Evolutionary conservation across 2,329 filamentous ascomycete species (phyloP), one percentile per base, ranked within the genome.

Genomic region (Monilinia polystroma): DNA sequence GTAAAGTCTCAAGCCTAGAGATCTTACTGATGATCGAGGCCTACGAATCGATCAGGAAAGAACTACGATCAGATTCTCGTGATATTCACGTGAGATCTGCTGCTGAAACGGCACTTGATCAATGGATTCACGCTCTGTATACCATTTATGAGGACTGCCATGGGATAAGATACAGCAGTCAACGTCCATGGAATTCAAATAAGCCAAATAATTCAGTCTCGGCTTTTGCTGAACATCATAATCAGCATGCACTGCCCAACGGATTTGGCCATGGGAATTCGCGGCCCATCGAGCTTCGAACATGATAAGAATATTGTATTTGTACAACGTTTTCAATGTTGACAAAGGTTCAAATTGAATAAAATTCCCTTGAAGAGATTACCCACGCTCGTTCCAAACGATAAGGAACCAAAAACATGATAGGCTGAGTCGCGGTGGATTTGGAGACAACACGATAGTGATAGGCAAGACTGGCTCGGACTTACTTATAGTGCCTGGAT

Each of bases 11-110:
- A 38, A 72, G 73, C 49, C 62, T 76, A 10, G 72, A 76, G 54
- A 73, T 76, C 41, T 56, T 73, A 10, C 72, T 75, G 43, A 74
- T 76, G 73, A 76, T 76, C 32, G 74, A 76, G 66, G 69, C 74
- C 1, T 76, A 76, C 54, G 74, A 76, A 64, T 70, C 68, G 1
- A 65, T 74, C 3, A 71, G 72, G 49, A 63, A 70, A 41, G 68
- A 71, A 26, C 55, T 70, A 12, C 64, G 66, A 43, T 60, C 70
- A 4, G 4, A 60, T 51, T 57, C 67, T 35, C 49, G 63, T n/a
- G 66, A 67, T 29, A 41, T 63, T 45, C 71, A 75, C 43, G 66
- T 73, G 62, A 58, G 49, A 0, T 49, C 11, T 4, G 47, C 63
- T 2, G 68, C 72, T 2, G 73, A 75, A 35, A 51, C 60, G 38